Conservation (phyloP, 2,329 filamentous ascomycete genomes). For the Penicillium occitanis region DNA sequence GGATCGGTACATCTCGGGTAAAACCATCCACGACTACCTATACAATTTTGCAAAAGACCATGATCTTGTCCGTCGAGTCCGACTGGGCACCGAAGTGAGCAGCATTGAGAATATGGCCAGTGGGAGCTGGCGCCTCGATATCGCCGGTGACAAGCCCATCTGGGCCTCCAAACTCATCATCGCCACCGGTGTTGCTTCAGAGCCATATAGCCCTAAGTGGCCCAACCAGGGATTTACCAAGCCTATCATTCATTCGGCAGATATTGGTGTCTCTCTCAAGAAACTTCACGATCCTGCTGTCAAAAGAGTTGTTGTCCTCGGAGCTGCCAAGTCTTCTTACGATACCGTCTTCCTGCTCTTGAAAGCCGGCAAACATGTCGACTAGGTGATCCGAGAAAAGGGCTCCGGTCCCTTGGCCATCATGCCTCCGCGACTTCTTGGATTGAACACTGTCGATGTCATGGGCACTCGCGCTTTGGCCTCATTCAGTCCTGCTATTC, state of each 20-base stretch:
- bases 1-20: conserved; percentile 4
- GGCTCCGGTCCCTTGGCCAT: background rate
- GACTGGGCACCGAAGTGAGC: background rate
- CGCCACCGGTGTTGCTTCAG: conserved; percentile 2
- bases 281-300: background rate
- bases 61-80: conserved; percentile 4
- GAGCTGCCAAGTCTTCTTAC: conserved; percentile 7
- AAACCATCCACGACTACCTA: conserved; percentile 10
- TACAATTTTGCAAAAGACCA: background rate
- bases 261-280: background rate
- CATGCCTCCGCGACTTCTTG: conserved; percentile 5
- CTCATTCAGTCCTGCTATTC: conserved; percentile 7
- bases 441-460: conserved; percentile 8
- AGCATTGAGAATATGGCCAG: background rate
- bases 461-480: conserved; percentile 10
- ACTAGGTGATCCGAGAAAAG: background rate
- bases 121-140: conserved; percentile 1
- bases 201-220: background rate
- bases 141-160: background rate
- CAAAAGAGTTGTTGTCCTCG: background rate
- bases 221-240: background rate
- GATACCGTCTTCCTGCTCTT: conserved; percentile 6
- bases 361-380: conserved; percentile 8
- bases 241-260: background rate
- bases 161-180: background rate